phyloP scores from a whole-genome alignment of 2,329 filamentous ascomycete species.

The Fusarium hostae region DNA sequence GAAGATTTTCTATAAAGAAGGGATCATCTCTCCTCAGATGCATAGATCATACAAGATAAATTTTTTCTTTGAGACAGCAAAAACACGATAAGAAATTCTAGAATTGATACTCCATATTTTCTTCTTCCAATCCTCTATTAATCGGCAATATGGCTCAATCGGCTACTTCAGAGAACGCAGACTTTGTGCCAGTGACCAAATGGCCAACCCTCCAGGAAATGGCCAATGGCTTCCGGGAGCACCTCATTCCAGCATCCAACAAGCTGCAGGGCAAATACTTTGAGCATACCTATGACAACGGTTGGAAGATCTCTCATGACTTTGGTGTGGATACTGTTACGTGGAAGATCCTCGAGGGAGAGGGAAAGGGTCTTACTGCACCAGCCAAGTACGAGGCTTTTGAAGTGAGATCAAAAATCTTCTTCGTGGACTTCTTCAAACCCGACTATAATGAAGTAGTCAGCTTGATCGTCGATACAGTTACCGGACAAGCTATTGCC shows the following conservation, averaged over 20 bases:
- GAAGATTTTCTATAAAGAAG: not conserved
- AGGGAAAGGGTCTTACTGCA: not conserved
- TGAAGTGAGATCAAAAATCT: constrained; percentile 19
- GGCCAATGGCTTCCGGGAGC: constrained; percentile 13
- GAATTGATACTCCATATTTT: accelerated
- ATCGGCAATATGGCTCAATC: not conserved
- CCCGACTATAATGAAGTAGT: constrained; percentile 19
- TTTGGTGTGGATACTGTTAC: not conserved
- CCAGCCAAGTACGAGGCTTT: constrained; percentile 16
- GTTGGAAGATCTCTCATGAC: constrained; percentile 8
- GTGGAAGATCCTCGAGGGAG: constrained; percentile 15
- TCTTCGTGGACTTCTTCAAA: constrained; percentile 31
- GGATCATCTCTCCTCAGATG: accelerated
- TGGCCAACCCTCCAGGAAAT: constrained; percentile 27
- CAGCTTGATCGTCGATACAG: not conserved
- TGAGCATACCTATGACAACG: constrained; percentile 17
- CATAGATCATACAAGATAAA: accelerated
- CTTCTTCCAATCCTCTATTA: accelerated
- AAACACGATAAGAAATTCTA: accelerated
- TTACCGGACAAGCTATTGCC: not conserved
- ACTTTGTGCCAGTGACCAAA: not conserved
- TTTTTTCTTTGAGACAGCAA: accelerated
- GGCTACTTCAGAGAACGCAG: not conserved
- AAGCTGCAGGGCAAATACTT: constrained; percentile 4
- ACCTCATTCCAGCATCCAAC: constrained; percentile 12